Evolutionary conservation across 2,329 filamentous ascomycete species (phyloP).

Genomic region (Aspergillus ustus): DNA sequence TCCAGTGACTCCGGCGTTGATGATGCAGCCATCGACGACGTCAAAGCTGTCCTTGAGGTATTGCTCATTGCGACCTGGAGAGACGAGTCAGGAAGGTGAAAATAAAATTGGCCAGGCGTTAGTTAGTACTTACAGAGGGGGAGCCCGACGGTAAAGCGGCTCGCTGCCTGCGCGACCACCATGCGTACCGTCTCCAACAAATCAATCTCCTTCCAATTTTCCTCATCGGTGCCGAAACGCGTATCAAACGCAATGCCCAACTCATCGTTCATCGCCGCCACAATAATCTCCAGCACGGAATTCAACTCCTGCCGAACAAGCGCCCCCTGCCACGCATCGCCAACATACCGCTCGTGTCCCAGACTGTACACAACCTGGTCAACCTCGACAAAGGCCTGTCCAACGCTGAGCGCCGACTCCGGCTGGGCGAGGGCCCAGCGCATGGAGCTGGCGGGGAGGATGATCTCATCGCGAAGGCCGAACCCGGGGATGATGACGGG

Average conservation of each 20-base stretch:
- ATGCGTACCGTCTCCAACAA: slow-evolving; percentile 30
- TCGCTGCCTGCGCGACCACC: slow-evolving; percentile 33
- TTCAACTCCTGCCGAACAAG: slow-evolving; percentile 30
- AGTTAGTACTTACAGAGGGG: slow-evolving; percentile 30
- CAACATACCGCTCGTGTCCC: slow-evolving; percentile 40
- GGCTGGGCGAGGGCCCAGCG: slow-evolving; percentile 49
- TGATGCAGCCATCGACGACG: slow-evolving; percentile 9
- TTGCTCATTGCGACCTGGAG: slow-evolving; percentile 11
- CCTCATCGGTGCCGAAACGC: slow-evolving; percentile 28
- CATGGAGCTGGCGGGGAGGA: slow-evolving; percentile 48
- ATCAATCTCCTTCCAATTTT: slow-evolving; percentile 30
- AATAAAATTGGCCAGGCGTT: slow-evolving; percentile 29
- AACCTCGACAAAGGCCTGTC: slow-evolving; percentile 44
- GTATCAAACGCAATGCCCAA: slow-evolving; percentile 30
- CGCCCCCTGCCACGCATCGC: slow-evolving; percentile 39
- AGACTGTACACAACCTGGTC: slow-evolving; percentile 36
- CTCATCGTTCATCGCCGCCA: slow-evolving; percentile 27
- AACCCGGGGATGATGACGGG: slow-evolving; percentile 49
- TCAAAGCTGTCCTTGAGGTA: slow-evolving; percentile 9
- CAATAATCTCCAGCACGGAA: slow-evolving; percentile 20
- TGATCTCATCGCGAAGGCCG: slow-evolving; percentile 47
- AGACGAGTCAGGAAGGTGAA: neutral
- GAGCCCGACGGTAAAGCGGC: slow-evolving; percentile 35
- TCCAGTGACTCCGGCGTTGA: slow-evolving; percentile 38
- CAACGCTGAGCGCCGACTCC: slow-evolving; percentile 41